Conservation (phyloP, 2,329 filamentous ascomycete species). For the Periconia digitata region DNA sequence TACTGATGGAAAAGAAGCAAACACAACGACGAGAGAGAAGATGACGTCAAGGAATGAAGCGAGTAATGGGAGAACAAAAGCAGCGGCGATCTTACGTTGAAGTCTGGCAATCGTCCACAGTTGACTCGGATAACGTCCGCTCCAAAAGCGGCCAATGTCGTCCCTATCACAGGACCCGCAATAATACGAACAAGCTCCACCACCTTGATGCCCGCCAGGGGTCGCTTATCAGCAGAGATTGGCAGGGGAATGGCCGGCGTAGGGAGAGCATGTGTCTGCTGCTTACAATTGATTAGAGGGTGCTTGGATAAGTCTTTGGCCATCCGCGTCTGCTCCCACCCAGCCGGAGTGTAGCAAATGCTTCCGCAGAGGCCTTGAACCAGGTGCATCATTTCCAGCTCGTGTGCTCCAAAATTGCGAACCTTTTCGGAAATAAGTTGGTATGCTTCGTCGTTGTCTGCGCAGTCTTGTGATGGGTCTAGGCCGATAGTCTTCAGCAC, state of each 20-base stretch:
- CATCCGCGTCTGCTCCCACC: slow-evolving; percentile 49
- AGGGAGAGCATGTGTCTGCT: slow-evolving; percentile 32
- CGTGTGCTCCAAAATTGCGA: slow-evolving; percentile 37
- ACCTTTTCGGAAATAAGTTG: slow-evolving; percentile 20
- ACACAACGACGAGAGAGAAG: too few species aligned
- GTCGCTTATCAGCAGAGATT: slow-evolving; percentile 24
- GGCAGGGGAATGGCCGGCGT: slow-evolving; percentile 33
- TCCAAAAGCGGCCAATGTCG: slow-evolving; percentile 43
- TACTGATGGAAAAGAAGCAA: too few species aligned
- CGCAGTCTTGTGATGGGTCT: slow-evolving; percentile 25
- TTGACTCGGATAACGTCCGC: slow-evolving; percentile 49
- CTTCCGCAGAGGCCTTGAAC: slow-evolving; percentile 36
- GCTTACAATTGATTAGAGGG: slow-evolving; percentile 45
- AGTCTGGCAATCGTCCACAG: slow-evolving; percentile 38
- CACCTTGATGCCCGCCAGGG: slow-evolving; percentile 45
- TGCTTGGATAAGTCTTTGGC: slow-evolving; percentile 46
- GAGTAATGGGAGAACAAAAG: too few species aligned
- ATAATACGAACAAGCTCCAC: slow-evolving; percentile 43
- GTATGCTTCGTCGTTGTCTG: slow-evolving; percentile 21
- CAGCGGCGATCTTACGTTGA: slow-evolving; percentile 17
- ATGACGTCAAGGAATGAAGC: too few species aligned
- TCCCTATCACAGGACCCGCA: slow-evolving; percentile 44
- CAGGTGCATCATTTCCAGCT: slow-evolving; percentile 20
- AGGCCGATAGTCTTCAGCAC: slow-evolving; percentile 52
- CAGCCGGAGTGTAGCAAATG: slow-evolving; percentile 48